Conservation (phyloP, 305 asterid genomes). For the Lippia alba region DNA sequence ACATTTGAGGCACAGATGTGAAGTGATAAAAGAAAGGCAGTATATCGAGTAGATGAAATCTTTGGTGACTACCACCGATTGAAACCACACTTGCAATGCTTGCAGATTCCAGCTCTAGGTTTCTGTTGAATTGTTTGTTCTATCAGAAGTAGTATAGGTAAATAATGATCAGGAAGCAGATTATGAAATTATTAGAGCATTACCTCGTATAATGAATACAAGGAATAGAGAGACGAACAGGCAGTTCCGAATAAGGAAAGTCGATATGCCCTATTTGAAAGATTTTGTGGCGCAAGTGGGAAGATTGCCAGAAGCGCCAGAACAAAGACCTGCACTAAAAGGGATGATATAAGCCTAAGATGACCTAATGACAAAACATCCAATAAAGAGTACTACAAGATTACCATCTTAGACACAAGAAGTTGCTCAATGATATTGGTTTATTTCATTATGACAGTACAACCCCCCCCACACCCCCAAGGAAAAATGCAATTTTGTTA, state of each 20-base stretch:
- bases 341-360: background rate
- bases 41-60: slow-evolving; percentile 81
- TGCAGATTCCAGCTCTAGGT: slow-evolving; percentile 98
- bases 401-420: slow-evolving; percentile 6
- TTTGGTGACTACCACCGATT: slow-evolving; percentile 74
- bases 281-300: slow-evolving; percentile 80
- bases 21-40: slow-evolving; percentile 81
- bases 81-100: slow-evolving; percentile 91
- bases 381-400: slow-evolving; percentile 3
- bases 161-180: slow-evolving; percentile 18
- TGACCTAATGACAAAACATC: background rate
- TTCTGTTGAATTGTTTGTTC: slow-evolving; percentile 51
- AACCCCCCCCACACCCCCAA: background rate
- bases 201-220: slow-evolving; percentile 91
- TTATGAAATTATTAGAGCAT: slow-evolving; percentile 21
- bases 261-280: slow-evolving; percentile 81
- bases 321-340: slow-evolving; percentile 64
- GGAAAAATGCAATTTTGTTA: background rate
- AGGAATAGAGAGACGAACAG: slow-evolving; percentile 74
- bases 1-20: slow-evolving; percentile 88
- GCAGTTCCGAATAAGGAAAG: slow-evolving; percentile 88
- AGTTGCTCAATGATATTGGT: slow-evolving; percentile 1
- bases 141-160: slow-evolving; percentile 29
- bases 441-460: slow-evolving; percentile 14
- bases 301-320: slow-evolving; percentile 84